Evolutionary conservation across 2,329 filamentous ascomycete genomes (phyloP).

Genomic region (Ophiostoma novo-ulmi): DNA sequence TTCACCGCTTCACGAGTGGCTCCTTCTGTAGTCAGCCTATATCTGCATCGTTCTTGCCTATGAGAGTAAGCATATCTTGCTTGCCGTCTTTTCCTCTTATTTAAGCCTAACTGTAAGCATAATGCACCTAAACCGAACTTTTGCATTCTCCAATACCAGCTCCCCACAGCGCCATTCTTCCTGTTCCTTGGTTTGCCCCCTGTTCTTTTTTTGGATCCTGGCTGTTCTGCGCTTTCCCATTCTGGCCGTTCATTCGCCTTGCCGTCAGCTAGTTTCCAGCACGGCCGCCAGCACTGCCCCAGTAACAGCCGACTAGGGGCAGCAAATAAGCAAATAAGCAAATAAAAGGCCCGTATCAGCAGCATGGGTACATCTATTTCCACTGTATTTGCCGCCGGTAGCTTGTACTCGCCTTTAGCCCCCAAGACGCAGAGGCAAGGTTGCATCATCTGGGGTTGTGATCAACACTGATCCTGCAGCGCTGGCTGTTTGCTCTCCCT

Average conservation of each 20-base stretch:
- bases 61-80: no score
- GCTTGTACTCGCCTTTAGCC: background rate
- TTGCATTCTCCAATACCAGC: background rate
- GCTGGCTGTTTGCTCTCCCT: background rate
- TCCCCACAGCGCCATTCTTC: constrained; percentile 2
- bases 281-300: constrained; percentile 11
- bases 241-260: background rate
- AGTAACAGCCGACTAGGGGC: constrained; percentile 11
- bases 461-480: background rate
- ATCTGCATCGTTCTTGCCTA: background rate
- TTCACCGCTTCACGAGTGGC: no score
- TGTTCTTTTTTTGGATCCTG: constrained; percentile 12
- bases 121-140: background rate
- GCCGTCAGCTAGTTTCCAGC: background rate
- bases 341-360: background rate
- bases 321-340: constrained; percentile 1
- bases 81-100: background rate
- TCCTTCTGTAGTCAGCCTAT: background rate
- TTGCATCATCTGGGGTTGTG: constrained; percentile 2
- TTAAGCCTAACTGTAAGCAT: constrained; percentile 7
- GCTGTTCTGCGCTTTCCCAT: background rate
- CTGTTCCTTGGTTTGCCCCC: constrained; percentile 7
- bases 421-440: background rate
- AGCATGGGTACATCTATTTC: background rate
- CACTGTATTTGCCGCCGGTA: background rate